Evolutionary conservation across 176 grass and related monocot species (phyloP), one percentile per base, ranked within the genome.

Genomic region (Oryza punctata): DNA sequence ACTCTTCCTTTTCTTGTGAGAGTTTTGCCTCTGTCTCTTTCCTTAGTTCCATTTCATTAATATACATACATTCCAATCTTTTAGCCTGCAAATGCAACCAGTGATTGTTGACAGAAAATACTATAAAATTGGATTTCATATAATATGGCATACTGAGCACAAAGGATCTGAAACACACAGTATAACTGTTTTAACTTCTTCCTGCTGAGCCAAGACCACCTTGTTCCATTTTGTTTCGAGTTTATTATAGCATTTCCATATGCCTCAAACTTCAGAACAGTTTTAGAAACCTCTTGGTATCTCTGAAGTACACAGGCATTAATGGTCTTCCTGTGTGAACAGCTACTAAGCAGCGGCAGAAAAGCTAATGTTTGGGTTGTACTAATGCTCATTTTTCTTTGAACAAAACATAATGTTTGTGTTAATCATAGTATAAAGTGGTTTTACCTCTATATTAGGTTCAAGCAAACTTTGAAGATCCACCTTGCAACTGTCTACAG

Each of bases 21-120:
- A 69, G 82, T 72, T 84, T 87, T 75, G 29, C 81, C 38, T 88
- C 81, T 35, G 85, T 79, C 54, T 91, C 87, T 83, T 85, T 87
- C 78, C 81, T 90, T 47, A 78, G 65, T 69, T 81, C 50, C 27
- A 75, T 32, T 54, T 94, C 91, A 45, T 67, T 86, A 25, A 75
- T 35, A 49, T 83, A 79, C 63, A 88, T 60, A 37, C 77, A 57
- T 41, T 70, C 87, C 54, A 50, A 72, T 73, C 69, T 75, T 85
- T 85, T 89, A 63, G 67, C 81, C 89, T 94, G 76, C 16, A 28
- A 33, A 63, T 37, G 61, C 29, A 67, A 63, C 79, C 73, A 61
- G 45, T 18, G 3, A 77, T 84, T 30, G 26, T 72, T 16, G 38
- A 76, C 24, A 60, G 37, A 79, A 82, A 77, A 73, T 63, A 47